These are phyloP conservation scores for Kalanchoe fedtschenkoi DNA, from an alignment of 164 flowering plant genomes.

Conservation along the genomic window DNA sequence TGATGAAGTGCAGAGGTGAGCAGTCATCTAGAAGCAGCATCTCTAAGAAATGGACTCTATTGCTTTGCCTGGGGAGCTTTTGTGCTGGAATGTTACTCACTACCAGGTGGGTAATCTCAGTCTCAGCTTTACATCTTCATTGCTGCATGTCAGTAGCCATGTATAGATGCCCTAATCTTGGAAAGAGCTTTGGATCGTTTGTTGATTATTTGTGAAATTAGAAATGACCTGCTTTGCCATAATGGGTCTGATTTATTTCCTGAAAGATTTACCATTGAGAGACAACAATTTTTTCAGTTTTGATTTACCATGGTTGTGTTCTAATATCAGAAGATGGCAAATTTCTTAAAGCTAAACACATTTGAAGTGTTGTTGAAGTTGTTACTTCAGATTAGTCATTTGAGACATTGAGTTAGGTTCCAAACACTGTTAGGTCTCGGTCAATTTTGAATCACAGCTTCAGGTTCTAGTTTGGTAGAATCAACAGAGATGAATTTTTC, in stretches of 20 bases:
- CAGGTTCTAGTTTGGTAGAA: background rate
- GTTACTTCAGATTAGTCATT: no score
- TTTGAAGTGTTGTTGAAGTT: background rate
- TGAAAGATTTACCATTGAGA: no score
- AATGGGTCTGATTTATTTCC: background rate
- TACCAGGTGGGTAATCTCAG: conserved; percentile 25
- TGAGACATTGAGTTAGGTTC: no score
- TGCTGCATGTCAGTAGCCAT: background rate
- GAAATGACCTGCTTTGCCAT: background rate
- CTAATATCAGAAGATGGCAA: background rate
- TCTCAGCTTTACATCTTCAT: background rate
- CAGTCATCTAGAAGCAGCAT: conserved; percentile 26
- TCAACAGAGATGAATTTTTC: background rate
- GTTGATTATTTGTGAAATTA: background rate
- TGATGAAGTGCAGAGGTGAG: conserved; percentile 6
- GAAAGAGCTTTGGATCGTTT: background rate
- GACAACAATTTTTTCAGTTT: no score
- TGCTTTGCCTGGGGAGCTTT: conserved; percentile 56
- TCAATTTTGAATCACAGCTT: background rate
- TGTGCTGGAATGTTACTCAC: conserved; percentile 64
- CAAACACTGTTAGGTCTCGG: no score
- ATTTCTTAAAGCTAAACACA: background rate
- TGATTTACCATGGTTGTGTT: background rate
- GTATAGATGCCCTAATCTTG: background rate
- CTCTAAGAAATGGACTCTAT: conserved; percentile 35